Base-by-base conservation (phyloP, 805 yeast genomes). In the Spathaspora gorwiae region DNA sequence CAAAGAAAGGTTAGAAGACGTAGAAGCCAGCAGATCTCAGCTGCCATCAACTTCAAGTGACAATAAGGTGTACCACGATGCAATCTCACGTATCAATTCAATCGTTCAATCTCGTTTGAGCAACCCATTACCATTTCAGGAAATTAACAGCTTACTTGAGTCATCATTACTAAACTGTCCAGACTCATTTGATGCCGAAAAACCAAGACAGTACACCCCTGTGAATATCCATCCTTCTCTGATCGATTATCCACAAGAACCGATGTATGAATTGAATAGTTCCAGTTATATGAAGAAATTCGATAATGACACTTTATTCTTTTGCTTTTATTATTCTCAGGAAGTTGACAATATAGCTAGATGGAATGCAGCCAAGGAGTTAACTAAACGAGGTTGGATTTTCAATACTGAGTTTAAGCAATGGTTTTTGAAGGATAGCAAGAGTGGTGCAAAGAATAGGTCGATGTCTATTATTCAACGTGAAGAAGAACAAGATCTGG, bases 181-280 rank as follows among this genome's bases (percentile, higher is more conserved):
- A 0, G 98, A 94, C 65, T 87, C 98, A 0, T 78, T 83, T 47
- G 95, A 92, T 61, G 84, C 95, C 2, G 97, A 92, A 56, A 79
- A 73, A 54, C 96, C 97, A 13, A 78, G 84, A 49, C 76, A 78
- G 60, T 83, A 89, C 61, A 79, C 77, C 40, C 92, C 97, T 6
- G 76, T 78, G 19, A 80, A 82, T 53, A 95, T 95, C 44, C 95
- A 86, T 59, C 96, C 97, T 26, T 88, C 96, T 7, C 87, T 94
- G 34, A 79, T 86, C 19, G 87, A 84, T 64, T 94, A 88, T 66
- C 99, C 99, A 2, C 88, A 83, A 59, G 94, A 86, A 49, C 90
- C 90, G 30, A 73, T 82, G 64, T 79, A 80, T 47, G 87, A 81
- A 59, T 69, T 79, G 44, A 84, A 81, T 42, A 80, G 83, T 50